Evolutionary conservation across 768 basidiomycete genomes (phyloP).

Genomic region (Suillus decipiens): DNA sequence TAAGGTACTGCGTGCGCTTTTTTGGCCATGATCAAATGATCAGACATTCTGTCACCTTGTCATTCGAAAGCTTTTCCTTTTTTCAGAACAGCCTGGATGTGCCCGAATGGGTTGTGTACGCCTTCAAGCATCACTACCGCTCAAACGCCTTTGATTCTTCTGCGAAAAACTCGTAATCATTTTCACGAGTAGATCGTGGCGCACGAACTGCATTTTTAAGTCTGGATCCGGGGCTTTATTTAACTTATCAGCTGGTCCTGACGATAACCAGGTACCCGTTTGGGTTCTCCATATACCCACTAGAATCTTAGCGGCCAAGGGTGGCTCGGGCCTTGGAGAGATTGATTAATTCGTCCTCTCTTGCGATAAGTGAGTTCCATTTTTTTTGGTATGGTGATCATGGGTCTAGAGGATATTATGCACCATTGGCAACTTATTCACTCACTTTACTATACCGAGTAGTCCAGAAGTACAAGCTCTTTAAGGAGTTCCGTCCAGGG

Average conservation of each 20-base stretch:
- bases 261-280: conserved; percentile 15
- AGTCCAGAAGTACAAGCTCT: conserved; percentile 18
- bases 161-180: not conserved
- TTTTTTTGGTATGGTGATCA: not conserved
- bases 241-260: conserved; percentile 12
- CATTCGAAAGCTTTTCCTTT: no score
- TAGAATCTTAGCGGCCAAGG: conserved; percentile 16
- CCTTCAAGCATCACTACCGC: not conserved
- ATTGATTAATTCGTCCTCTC: conserved; percentile 12
- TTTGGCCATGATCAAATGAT: not conserved
- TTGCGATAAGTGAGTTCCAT: conserved; percentile 13
- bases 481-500: conserved; percentile 24
- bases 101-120: not conserved
- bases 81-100: not conserved
- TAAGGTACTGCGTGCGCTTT: not conserved
- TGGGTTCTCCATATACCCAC: conserved; percentile 16
- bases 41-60: not conserved
- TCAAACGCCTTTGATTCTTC: not conserved
- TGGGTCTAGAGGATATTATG: not conserved
- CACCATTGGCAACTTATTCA: conserved; percentile 11
- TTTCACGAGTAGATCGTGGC: conserved; percentile 1
- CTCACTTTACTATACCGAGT: conserved; percentile 12
- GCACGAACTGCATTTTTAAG: conserved; percentile 17
- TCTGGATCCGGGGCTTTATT: conserved; percentile 15
- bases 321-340: conserved; percentile 9